phyloP scores from a whole-genome alignment of 495 filamentous ascomycete genomes.

The Lepraria neglecta region DNA sequence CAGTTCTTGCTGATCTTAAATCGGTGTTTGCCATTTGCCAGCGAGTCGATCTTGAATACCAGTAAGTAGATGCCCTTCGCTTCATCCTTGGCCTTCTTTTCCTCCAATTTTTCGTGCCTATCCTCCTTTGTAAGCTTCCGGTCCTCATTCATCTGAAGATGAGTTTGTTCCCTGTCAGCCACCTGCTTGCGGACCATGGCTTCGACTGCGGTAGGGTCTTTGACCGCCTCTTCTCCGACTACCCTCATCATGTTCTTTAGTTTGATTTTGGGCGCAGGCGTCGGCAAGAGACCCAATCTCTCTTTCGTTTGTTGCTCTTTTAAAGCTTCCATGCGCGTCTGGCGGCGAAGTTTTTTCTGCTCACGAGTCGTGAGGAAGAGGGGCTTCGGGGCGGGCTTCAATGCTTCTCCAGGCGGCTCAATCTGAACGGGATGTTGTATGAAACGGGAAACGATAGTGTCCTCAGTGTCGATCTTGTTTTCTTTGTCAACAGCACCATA shows the following conservation, averaged over 20 bases:
- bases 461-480: conserved; percentile 65
- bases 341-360: conserved; percentile 82
- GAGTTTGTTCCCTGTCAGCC: conserved; percentile 68
- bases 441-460: conserved; percentile 81
- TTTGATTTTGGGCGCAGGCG: conserved; percentile 58
- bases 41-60: conserved; percentile 81
- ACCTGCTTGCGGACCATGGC: conserved; percentile 89
- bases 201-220: conserved; percentile 95
- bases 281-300: conserved; percentile 77
- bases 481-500: conserved; percentile 60
- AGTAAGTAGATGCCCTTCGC: conserved; percentile 73
- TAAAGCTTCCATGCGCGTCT: conserved; percentile 81
- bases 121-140: conserved; percentile 89
- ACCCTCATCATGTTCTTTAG: conserved; percentile 54
- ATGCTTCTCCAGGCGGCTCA: conserved; percentile 83
- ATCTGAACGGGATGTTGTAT: conserved; percentile 92
- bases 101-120: conserved; percentile 72
- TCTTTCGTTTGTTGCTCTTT: conserved; percentile 98
- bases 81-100: conserved; percentile 82
- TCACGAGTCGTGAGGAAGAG: conserved; percentile 91
- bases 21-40: conserved; percentile 84
- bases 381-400: conserved; percentile 70
- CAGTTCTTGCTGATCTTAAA: conserved; percentile 91
- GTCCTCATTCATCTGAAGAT: conserved; percentile 74
- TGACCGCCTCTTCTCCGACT: conserved; percentile 92